Evolutionary conservation across 2,329 filamentous ascomycete genomes (phyloP).

Genomic region (Ascochyta koolunga): DNA sequence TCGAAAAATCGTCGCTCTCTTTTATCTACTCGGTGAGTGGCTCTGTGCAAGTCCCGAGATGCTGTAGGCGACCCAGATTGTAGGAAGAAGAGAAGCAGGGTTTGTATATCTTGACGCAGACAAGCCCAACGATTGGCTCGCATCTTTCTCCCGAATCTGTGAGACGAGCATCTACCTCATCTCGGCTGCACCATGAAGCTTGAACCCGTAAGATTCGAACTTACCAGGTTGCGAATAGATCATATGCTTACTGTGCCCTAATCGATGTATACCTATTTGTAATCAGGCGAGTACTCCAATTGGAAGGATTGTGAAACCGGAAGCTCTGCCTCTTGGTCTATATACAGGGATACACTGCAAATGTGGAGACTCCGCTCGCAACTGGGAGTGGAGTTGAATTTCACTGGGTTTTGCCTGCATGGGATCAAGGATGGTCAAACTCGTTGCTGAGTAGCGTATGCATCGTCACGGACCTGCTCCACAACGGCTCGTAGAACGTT

Average conservation of each 20-base stretch:
- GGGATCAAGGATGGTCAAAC: not conserved
- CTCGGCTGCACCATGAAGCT: not conserved
- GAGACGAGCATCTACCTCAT: not conserved
- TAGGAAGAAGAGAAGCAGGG: not conserved
- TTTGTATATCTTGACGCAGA: not conserved
- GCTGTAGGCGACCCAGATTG: not conserved
- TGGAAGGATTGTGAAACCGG: not conserved
- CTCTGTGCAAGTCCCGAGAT: not conserved
- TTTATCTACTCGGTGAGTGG: not conserved
- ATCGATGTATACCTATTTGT: not conserved
- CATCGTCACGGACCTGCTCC: constrained; percentile 1
- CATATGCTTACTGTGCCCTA: not conserved
- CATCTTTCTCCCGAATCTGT: not conserved
- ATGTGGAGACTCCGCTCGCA: not conserved
- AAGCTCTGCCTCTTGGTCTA: not conserved
- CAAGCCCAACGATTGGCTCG: constrained; percentile 1
- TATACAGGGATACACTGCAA: not conserved
- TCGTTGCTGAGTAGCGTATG: not conserved
- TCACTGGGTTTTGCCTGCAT: not conserved
- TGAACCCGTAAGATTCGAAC: not conserved
- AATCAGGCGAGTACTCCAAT: not conserved
- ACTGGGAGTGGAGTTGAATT: not conserved
- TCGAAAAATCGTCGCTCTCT: not conserved
- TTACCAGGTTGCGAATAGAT: not conserved
- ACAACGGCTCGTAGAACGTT: not conserved